Percentiles rank a stretch among this genome's conserved stretches.
phyloP scores from a whole-genome alignment of 2,329 filamentous ascomycete genomes.

The Aspergillus floridensis region DNA sequence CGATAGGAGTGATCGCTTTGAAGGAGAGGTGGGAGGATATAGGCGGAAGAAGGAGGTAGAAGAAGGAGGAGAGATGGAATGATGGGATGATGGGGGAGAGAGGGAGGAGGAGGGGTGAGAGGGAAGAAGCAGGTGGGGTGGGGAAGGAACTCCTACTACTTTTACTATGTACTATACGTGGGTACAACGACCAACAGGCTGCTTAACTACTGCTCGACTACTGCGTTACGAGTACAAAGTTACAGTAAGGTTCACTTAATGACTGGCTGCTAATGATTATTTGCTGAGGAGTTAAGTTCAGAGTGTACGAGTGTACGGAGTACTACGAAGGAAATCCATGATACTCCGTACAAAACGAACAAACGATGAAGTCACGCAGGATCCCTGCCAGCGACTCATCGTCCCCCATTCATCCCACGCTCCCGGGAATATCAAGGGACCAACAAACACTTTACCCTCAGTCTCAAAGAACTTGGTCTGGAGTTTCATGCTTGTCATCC shows the following conservation, averaged over 20 bases:
- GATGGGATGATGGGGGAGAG: neutral
- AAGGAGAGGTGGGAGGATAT: neutral
- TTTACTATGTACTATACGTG: neutral
- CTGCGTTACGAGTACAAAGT: too few species aligned
- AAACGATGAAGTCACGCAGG: neutral
- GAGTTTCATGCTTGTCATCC: neutral
- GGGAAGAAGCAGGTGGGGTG: neutral
- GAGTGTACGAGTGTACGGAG: too few species aligned
- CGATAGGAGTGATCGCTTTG: too few species aligned
- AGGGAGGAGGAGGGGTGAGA: neutral
- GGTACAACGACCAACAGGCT: too few species aligned
- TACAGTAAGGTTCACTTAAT: too few species aligned
- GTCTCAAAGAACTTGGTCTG: too few species aligned
- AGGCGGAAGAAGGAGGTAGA: neutral
- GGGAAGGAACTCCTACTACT: neutral
- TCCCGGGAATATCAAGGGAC: too few species aligned
- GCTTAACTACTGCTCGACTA: too few species aligned
- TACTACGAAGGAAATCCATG: neutral
- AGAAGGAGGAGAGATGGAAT: neutral
- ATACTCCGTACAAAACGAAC: neutral
- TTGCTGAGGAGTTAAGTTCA: too few species aligned
- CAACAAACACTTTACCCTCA: neutral
- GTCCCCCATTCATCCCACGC: neutral
- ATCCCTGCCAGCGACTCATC: neutral
- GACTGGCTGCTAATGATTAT: too few species aligned